Conservation (phyloP, 345 rosid species). For the Eucalyptus marginata region DNA sequence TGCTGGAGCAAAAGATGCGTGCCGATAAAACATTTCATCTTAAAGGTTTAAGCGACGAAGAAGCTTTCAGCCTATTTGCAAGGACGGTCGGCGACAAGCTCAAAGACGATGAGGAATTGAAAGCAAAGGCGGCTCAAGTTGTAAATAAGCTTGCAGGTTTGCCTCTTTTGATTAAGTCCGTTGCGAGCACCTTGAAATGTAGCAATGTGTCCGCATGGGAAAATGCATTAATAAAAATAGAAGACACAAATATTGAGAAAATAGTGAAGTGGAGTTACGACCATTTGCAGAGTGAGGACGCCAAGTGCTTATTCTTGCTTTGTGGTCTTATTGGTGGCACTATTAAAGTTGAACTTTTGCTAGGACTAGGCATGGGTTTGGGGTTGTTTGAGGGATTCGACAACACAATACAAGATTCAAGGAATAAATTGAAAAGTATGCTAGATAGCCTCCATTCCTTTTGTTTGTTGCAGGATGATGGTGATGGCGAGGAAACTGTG, state of each 20-base stretch:
- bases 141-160: not conserved
- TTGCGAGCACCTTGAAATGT: not conserved
- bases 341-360: not conserved
- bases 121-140: rapidly evolving
- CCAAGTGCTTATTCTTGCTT: not conserved
- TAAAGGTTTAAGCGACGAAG: not conserved
- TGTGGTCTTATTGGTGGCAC: not conserved
- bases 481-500: rapidly evolving
- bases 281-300: not conserved
- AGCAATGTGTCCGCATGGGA: rapidly evolving
- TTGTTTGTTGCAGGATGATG: not conserved
- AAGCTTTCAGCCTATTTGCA: not conserved
- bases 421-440: rapidly evolving
- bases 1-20: not conserved
- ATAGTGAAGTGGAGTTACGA: not conserved
- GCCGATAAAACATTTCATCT: not conserved
- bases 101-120: not conserved
- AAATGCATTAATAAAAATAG: rapidly evolving
- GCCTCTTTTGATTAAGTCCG: not conserved
- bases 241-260: rapidly evolving
- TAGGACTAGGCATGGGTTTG: not conserved
- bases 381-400: not conserved
- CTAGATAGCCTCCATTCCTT: rapidly evolving
- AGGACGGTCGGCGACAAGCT: not conserved
- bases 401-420: rapidly evolving